These are phyloP conservation scores for Gymnopilus dilepis DNA, from an alignment of 768 basidiomycete species.

Conservation along the genomic window DNA sequence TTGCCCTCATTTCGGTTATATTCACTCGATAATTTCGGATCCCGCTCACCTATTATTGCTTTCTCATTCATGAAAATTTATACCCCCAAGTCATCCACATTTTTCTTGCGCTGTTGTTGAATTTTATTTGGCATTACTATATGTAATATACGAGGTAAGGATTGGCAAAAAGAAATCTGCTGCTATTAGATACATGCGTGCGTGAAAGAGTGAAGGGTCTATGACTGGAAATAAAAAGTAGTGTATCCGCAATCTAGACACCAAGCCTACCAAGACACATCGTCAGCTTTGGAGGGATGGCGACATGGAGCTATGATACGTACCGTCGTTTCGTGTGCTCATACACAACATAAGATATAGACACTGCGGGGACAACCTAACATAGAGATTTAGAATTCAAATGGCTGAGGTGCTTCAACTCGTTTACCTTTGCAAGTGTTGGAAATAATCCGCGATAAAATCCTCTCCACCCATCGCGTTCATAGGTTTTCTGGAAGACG, in stretches of 20 bases:
- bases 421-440: conserved; percentile 83
- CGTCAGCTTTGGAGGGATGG: background rate
- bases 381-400: conserved; percentile 4
- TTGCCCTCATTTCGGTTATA: conserved; percentile 12
- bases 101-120: background rate
- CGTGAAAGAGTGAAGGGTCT: conserved; percentile 17
- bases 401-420: background rate
- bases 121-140: conserved; percentile 12
- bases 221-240: conserved; percentile 22
- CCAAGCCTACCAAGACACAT: conserved; percentile 53
- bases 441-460: conserved; percentile 94
- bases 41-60: background rate
- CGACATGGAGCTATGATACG: conserved; percentile 26
- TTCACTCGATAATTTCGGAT: conserved; percentile 16
- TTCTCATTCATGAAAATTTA: conserved; percentile 12
- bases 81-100: conserved; percentile 5
- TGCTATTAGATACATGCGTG: conserved; percentile 30
- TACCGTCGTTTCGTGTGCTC: conserved; percentile 84
- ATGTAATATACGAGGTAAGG: conserved; percentile 15
- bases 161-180: conserved; percentile 15
- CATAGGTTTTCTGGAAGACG: conserved; percentile 79
- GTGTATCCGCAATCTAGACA: conserved; percentile 39
- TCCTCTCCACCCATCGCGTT: conserved; percentile 89
- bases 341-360: conserved; percentile 96
- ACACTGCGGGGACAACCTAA: conserved; percentile 94